phyloP scores from a whole-genome alignment of 345 rosid species.

The Geranium rotundifolium region DNA sequence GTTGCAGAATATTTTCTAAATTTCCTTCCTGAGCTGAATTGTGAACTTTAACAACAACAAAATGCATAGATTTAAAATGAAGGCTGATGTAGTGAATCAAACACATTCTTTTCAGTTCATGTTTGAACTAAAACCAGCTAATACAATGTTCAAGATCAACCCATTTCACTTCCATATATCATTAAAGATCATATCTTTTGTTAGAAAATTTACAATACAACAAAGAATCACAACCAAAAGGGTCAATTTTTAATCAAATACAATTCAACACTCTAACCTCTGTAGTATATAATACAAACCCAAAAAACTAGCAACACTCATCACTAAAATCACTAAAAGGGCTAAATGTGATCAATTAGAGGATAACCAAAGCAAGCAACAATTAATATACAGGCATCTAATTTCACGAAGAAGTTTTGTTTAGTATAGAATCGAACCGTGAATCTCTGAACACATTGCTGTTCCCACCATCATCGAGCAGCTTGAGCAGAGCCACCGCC shows the following conservation, averaged over 20 bases:
- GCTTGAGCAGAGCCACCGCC: slow-evolving; percentile 40
- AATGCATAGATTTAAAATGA: too few relatives aligned
- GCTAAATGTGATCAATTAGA: not conserved
- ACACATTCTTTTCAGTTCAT: too few relatives aligned
- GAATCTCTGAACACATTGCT: not conserved
- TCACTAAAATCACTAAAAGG: too few relatives aligned
- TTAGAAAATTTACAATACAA: not conserved
- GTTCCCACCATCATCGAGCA: slow-evolving; percentile 18
- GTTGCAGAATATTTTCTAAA: too few relatives aligned
- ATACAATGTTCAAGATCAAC: too few relatives aligned
- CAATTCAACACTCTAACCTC: not conserved
- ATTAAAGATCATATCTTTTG: too few relatives aligned
- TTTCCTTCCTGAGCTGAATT: too few relatives aligned
- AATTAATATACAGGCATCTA: not conserved
- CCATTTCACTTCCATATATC: not conserved
- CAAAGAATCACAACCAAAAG: not conserved
- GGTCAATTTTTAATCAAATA: not conserved
- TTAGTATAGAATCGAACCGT: not conserved
- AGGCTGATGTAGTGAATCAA: too few relatives aligned
- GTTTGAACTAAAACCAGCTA: too few relatives aligned
- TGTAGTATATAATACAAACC: not conserved
- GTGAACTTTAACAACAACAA: too few relatives aligned
- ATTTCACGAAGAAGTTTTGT: not conserved
- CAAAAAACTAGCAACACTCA: not conserved
- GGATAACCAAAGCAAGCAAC: not conserved